phyloP scores from a whole-genome alignment of 768 basidiomycete species.

The Auriscalpium microsporum region DNA sequence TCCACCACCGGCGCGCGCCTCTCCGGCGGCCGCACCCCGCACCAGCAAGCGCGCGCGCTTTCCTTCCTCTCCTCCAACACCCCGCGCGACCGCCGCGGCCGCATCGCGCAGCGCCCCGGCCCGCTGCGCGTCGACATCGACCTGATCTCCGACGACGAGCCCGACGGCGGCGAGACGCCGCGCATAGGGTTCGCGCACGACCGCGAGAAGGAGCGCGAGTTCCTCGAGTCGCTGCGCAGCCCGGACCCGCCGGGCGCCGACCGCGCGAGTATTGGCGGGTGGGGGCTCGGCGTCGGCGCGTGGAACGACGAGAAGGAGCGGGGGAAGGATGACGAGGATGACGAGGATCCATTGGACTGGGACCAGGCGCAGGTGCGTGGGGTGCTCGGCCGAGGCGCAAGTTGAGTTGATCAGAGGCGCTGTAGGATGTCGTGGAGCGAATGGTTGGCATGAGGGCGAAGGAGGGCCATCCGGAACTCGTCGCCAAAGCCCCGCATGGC shows the following conservation, averaged over 20 bases:
- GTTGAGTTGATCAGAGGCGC: neutral
- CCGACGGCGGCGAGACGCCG: slow-evolving; percentile 13
- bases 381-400: neutral
- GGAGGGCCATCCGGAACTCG: neutral
- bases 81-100: slow-evolving; percentile 72
- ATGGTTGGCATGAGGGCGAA: slow-evolving; percentile 22
- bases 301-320: slow-evolving; percentile 37
- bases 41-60: slow-evolving; percentile 36
- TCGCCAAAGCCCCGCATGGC: no score
- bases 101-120: slow-evolving; percentile 46
- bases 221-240: slow-evolving; percentile 47
- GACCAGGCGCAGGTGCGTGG: slow-evolving; percentile 57
- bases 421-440: slow-evolving; percentile 23
- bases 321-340: slow-evolving; percentile 50
- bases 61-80: slow-evolving; percentile 66
- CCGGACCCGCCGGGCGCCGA: slow-evolving; percentile 6
- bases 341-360: slow-evolving; percentile 58
- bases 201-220: slow-evolving; percentile 40
- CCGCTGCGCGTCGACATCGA: slow-evolving; percentile 5
- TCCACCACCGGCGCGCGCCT: slow-evolving; percentile 28
- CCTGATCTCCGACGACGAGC: slow-evolving; percentile 19
- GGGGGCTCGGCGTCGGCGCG: slow-evolving; percentile 55
- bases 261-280: slow-evolving; percentile 56
- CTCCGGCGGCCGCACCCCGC: slow-evolving; percentile 10
- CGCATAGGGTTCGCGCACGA: slow-evolving; percentile 28